Evolutionary conservation across 179 eudicot species (phyloP).

Genomic region (Silene coronaria): DNA sequence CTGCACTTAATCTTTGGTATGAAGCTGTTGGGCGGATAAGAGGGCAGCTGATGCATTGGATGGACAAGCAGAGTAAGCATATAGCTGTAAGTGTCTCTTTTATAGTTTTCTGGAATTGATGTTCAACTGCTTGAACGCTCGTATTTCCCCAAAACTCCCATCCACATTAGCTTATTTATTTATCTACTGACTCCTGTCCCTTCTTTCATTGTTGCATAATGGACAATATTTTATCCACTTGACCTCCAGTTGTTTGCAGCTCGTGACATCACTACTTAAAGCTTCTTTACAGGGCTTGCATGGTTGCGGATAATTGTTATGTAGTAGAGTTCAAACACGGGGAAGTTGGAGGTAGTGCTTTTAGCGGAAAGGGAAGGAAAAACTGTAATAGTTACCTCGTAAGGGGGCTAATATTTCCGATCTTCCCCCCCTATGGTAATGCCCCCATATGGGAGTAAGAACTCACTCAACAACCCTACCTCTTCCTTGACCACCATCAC

Average conservation of each 20-base stretch:
- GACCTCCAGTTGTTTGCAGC: not conserved
- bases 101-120: not conserved
- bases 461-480: not conserved
- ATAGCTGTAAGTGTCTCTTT: conserved; percentile 58
- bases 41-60: conserved; percentile 81
- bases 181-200: not conserved
- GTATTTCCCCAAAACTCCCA: not conserved
- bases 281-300: no score
- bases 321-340: not conserved
- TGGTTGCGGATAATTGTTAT: no score
- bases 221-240: not conserved
- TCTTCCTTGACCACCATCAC: not conserved
- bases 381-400: not conserved
- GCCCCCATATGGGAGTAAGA: not conserved
- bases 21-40: conserved; percentile 97
- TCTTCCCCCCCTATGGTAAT: not conserved
- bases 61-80: conserved; percentile 99
- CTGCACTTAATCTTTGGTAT: conserved; percentile 91
- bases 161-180: not conserved
- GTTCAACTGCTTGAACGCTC: not conserved
- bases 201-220: not conserved
- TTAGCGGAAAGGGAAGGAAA: not conserved
- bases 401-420: not conserved
- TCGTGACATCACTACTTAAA: not conserved
- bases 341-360: not conserved